Conservation (phyloP, 257 asterid species). For the Solanum chmielewskii region DNA sequence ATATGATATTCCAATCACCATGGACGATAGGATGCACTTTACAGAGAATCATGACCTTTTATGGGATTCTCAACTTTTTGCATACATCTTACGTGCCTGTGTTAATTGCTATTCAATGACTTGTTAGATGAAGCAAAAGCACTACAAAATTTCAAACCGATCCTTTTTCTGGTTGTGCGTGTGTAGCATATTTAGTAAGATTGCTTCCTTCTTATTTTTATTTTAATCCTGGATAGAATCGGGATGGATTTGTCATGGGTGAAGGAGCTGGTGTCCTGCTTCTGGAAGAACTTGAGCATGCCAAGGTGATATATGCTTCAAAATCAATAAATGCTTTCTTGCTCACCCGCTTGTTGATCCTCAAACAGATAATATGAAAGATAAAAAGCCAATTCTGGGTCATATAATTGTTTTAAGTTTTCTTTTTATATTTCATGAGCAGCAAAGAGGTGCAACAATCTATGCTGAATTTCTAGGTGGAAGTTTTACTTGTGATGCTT, state of each 20-base stretch:
- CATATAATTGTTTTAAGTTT: background rate
- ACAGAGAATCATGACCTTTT: background rate
- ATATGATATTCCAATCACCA: background rate
- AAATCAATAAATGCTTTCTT: background rate
- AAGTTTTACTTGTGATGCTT: slow-evolving; percentile 96
- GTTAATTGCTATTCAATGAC: background rate
- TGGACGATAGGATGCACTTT: background rate
- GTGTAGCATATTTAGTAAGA: background rate
- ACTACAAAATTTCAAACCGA: background rate
- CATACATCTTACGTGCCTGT: background rate
- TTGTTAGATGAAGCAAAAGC: background rate
- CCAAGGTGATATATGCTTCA: slow-evolving; percentile 41
- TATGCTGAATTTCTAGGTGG: slow-evolving; percentile 97
- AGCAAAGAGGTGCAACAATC: slow-evolving; percentile 91
- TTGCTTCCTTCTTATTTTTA: background rate
- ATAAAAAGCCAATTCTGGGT: background rate
- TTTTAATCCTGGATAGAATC: slow-evolving; percentile 43
- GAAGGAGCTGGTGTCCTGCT: slow-evolving; percentile 97
- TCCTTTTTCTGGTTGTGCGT: background rate
- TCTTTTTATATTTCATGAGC: slow-evolving; percentile 10
- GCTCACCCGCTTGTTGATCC: background rate
- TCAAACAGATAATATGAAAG: background rate
- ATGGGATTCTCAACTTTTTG: background rate
- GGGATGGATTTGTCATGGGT: slow-evolving; percentile 98
- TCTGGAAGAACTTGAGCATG: slow-evolving; percentile 94